A percentile compares a stretch with the other conserved stretches of the same genome.
phyloP scores from a whole-genome alignment of 306 rosid genomes.

The Acacia acuminata region DNA sequence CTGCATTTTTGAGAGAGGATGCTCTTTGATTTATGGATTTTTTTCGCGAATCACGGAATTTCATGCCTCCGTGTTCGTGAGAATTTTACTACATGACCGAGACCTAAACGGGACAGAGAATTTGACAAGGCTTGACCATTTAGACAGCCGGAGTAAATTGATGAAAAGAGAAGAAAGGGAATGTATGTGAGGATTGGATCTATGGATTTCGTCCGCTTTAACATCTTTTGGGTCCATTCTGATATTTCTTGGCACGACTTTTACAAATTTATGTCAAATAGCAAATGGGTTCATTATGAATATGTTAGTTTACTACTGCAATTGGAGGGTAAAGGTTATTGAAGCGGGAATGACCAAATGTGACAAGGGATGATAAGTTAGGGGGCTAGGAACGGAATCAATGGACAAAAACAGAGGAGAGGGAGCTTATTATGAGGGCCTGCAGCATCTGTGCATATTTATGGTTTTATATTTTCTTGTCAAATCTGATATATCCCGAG shows the following conservation, averaged over 20 bases:
- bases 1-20: not conserved
- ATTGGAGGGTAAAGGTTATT: not conserved
- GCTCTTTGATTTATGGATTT: not conserved
- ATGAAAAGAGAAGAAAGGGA: not conserved
- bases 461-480: not conserved
- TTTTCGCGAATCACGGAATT: not conserved
- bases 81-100: not conserved
- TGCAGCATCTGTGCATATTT: not conserved
- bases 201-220: not conserved
- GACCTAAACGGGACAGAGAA: not conserved
- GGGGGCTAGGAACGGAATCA: not conserved
- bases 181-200: not conserved
- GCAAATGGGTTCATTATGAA: not conserved
- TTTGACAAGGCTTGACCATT: not conserved
- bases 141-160: not conserved
- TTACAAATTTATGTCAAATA: not conserved
- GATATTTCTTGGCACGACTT: not conserved
- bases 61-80: not conserved
- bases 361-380: not conserved
- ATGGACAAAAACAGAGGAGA: not conserved
- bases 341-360: not conserved
- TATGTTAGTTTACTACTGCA: not conserved
- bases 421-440: not conserved
- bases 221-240: not conserved
- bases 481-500: not conserved